A percentile compares a stretch with the other conserved stretches of the same genome.
Conservation (phyloP, 2,329 filamentous ascomycete genomes). For the Trichoderma brevicompactum region DNA sequence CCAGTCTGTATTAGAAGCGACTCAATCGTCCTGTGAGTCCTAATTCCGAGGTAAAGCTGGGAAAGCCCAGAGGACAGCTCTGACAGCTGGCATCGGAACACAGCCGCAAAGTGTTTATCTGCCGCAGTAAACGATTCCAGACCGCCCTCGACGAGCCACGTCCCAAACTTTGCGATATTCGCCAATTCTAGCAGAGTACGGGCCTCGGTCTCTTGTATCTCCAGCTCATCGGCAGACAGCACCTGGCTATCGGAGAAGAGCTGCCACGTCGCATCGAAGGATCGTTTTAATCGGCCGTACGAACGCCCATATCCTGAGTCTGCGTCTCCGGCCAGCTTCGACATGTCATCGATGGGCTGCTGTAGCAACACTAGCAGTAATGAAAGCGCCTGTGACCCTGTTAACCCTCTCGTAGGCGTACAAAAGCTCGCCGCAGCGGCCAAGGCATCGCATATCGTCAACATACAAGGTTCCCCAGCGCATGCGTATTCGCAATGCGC, state of each 20-base stretch:
- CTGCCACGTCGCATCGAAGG: conserved; percentile 42
- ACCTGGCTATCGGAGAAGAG: conserved; percentile 43
- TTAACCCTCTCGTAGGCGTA: conserved; percentile 6
- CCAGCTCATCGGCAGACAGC: conserved; percentile 43
- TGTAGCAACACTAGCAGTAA: conserved; percentile 46
- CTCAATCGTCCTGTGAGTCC: conserved; percentile 57
- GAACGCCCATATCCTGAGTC: conserved; percentile 42
- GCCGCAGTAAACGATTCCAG: conserved; percentile 48
- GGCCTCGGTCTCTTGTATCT: conserved; percentile 41
- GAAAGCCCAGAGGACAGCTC: conserved; percentile 49
- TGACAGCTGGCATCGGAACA: conserved; percentile 52
- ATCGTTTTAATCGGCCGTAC: conserved; percentile 40
- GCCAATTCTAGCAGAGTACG: conserved; percentile 50
- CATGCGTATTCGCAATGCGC: conserved; percentile 44
- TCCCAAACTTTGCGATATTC: conserved; percentile 54
- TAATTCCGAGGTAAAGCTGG: conserved; percentile 53
- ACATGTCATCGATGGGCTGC: conserved; percentile 44
- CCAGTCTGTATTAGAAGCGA: conserved; percentile 56
- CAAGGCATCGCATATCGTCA: conserved; percentile 9
- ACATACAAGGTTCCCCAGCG: conserved; percentile 50
- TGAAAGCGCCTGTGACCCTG: conserved; percentile 43
- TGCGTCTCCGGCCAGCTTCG: conserved; percentile 41
- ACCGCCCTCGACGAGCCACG: conserved; percentile 46
- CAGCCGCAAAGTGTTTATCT: conserved; percentile 51
- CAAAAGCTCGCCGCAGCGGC: neutral